Evolutionary conservation across 495 filamentous ascomycete genomes (phyloP).

Genomic region (Hypoxylon fuscum): DNA sequence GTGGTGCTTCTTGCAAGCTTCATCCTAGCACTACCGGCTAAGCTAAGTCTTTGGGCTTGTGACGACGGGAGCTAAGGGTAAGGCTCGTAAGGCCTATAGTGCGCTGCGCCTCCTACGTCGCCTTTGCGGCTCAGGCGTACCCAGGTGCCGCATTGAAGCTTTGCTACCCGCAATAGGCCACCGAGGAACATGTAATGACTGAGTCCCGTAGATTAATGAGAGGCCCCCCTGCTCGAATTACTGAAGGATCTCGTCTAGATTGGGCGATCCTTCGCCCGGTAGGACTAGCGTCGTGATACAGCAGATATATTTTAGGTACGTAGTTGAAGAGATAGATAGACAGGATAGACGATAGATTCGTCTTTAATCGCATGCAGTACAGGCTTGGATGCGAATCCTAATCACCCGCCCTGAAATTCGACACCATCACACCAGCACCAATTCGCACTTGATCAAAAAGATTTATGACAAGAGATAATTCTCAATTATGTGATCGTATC

Average conservation of each 20-base stretch:
- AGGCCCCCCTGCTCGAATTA: slow-evolving; percentile 14
- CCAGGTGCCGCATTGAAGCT: slow-evolving; percentile 6
- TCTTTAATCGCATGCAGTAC: background rate
- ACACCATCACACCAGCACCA: background rate
- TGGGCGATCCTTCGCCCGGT: slow-evolving; percentile 14
- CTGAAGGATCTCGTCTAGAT: slow-evolving; percentile 16
- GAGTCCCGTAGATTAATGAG: background rate
- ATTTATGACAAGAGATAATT: background rate
- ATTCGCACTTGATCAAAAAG: background rate
- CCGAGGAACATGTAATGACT: slow-evolving; percentile 18
- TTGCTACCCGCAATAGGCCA: background rate
- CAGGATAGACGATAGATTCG: background rate
- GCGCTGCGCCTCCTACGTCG: too few species aligned
- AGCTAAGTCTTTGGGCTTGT: background rate
- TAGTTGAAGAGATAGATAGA: background rate
- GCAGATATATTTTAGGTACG: slow-evolving; percentile 16
- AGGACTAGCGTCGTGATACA: slow-evolving; percentile 7
- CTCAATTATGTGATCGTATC: background rate
- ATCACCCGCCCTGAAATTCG: background rate
- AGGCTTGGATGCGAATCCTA: background rate
- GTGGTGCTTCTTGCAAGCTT: slow-evolving; percentile 6
- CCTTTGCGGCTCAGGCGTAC: slow-evolving; percentile 14
- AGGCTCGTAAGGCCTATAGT: slow-evolving; percentile 16
- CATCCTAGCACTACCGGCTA: slow-evolving; percentile 1
- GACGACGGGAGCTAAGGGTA: background rate